Base-by-base conservation (phyloP, 495 filamentous ascomycete genomes). In the Sabuloglossum arenarium region DNA sequence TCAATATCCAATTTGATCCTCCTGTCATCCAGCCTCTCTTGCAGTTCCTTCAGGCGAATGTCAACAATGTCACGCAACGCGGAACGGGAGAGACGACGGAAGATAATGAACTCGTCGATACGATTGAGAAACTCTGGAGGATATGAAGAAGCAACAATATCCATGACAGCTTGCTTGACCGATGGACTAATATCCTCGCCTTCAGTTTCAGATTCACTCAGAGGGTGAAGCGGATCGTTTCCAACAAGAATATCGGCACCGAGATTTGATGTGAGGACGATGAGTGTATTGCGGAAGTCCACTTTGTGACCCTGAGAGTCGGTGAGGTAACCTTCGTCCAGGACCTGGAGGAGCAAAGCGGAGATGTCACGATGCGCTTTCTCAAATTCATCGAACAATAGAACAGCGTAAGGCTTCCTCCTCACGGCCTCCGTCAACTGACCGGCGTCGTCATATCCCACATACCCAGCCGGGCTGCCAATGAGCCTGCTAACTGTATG, bases 331-430 rank as follows among this genome's bases (percentile, higher is more conserved):
- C 90, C 91, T 66, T 97, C 91, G 68, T 98, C 91, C 0, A 98
- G 78, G 1, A 97, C 91, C 61, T 97, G 91, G 0, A 98, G 77
- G 4, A 98, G 78, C n/a, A 98, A 70, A 0, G 89, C 81, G 1
- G 87, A 91, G 59, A 97, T 96, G 64, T 98, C 91, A 24, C 85
- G 81, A 64, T 97, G 90, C 1, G 90, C 90, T 65, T 98, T 96
- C 66, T 97, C 90, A 64, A 95, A 98, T 62, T 97, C 91, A 68
- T 98, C 91, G 60, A 98, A 94, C 1, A 98, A 73, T 0, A 98
- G 71, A 5, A 98, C 85, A 1, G 91, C 91, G 62, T 98, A 97
- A 0, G 91, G 91, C 65, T 97, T 98, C 53, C 91, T 78, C 49
- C 91, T 76, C 1, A 98, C 88, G 21, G 91, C 91, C 66, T 98